Base-by-base conservation (phyloP, 768 basidiomycete species). In the Mrakia hoshinonis region DNA sequence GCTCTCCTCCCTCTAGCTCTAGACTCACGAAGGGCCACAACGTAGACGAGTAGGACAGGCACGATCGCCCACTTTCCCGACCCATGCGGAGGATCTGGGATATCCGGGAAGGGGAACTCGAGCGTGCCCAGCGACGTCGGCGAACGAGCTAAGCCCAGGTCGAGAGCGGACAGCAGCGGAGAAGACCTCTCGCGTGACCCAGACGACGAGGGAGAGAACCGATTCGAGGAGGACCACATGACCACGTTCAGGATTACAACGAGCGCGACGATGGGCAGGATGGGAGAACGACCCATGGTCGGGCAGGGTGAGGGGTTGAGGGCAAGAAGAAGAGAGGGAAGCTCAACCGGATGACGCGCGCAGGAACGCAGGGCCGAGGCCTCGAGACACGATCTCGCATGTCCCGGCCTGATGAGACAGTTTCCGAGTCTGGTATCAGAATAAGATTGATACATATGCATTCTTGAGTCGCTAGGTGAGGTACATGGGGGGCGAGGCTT, bases 231-330 rank as follows among this genome's bases (percentile, higher is more conserved):
- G 20, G 89, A 87, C 87, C 86, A 89, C 46, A 91, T 82, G 26
- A 89, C 67, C 76, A 83, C 83, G 74, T 87, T 87, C 60, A 87
- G 52, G 72, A 83, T 76, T 77, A 91, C 79, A 55, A 83, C 77
- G 69, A 82, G 73, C 36, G 84, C 79, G 74, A 91, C 84, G 24
- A 85, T 73, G 18, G 84, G 36, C 2, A 61, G 58, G n/a, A 36
- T 13, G 34, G 13, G 36, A 36, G 36, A 38, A 31, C 31, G 58
- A 31, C 29, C 58, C 58, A 61, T 61, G 31, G 15, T 22, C 22
- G 36, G 58, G 34, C 22, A 18, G 29, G 36, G 18, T 4, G 22
- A 22, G 20, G 58, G 18, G 55, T 18, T 31, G 55, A 61, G 20
- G 36, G 34, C 22, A 61, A 22, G 22, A 61, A 31, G 58, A 39